phyloP scores from a whole-genome alignment of 1,284 basidiomycete species.

The Bondarzewia mesenterica region DNA sequence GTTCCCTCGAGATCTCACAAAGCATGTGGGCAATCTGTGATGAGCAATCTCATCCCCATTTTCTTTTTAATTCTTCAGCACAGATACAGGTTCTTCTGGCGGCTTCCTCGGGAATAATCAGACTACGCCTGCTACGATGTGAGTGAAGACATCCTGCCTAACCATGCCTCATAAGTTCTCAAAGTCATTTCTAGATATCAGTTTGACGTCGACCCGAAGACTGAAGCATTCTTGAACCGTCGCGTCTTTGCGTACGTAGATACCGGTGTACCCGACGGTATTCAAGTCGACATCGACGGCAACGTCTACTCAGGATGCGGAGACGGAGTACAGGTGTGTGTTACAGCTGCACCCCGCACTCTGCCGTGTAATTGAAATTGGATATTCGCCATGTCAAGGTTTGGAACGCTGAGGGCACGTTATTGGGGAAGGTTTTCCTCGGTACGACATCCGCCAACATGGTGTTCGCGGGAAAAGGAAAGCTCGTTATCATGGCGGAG shows the following conservation, averaged over 20 bases:
- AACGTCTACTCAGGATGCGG: slow-evolving; percentile 65
- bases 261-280: slow-evolving; percentile 55
- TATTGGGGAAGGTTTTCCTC: slow-evolving; percentile 72
- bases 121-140: slow-evolving; percentile 65
- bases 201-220: slow-evolving; percentile 59
- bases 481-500: slow-evolving; percentile 63
- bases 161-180: neutral
- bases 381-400: slow-evolving; percentile 32
- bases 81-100: slow-evolving; percentile 41
- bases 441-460: slow-evolving; percentile 53
- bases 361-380: slow-evolving; percentile 5
- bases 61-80: slow-evolving; percentile 26
- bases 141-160: slow-evolving; percentile 19
- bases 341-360: slow-evolving; percentile 1
- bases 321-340: slow-evolving; percentile 60
- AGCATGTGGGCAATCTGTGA: neutral
- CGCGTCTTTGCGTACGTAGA: slow-evolving; percentile 67
- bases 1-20: neutral
- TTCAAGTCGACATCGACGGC: slow-evolving; percentile 50
- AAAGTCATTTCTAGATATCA: slow-evolving; percentile 43
- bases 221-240: slow-evolving; percentile 51
- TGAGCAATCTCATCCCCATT: neutral
- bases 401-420: slow-evolving; percentile 51
- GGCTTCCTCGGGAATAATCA: slow-evolving; percentile 52
- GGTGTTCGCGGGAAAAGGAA: slow-evolving; percentile 56